Base-by-base conservation (phyloP, 1,139 yeast genomes). In the Saccharomycopsis crataegensis region DNA sequence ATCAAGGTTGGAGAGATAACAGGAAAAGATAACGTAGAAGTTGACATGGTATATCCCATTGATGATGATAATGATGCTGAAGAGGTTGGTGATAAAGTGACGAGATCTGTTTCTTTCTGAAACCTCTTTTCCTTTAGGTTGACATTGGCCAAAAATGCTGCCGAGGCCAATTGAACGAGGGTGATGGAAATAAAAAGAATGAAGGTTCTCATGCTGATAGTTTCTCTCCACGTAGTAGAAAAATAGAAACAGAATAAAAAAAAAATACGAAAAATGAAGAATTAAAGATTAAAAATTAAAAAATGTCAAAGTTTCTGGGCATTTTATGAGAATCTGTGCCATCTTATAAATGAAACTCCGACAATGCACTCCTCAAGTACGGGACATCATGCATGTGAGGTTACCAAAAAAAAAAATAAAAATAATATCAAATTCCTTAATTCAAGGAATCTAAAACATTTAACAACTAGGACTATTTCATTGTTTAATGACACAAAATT, bases 1-100 rank as follows among this genome's bases (percentile, higher is more conserved):
- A 51, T 46, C 31, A 53, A 12, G 6, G 56, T 53, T 11, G 56
- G 56, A 11, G 42, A 40, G 32, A 53, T 45, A n/a, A 53, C 36
- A 6, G 56, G 56, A 34, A 53, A 53, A 6, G 55, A 48, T 8
- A 17, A 7, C 4, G 53, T 41, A 12, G 37, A 17, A 33, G 37
- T 9, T 12, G 47, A 12, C n/a, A 22, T 28, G 46, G 12, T 45
- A 2, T 3, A 22, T 2, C 28, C 28, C 4, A 22, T 22, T 22
- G 28, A 22, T 4, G 28, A 22, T 22, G 28, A 22, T 22, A 4
- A 22, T 22, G 28, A 22, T 22, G 28, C 28, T n/a, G 31, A 28
- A 31, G 3, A 6, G 3, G n/a, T 44, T 22, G 37, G 37, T 17
- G 34, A 32, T 6, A 31, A 14, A 22, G 31, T 31, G n/a, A 9